Evolutionary conservation across 805 yeast genomes (phyloP), one percentile per base, ranked within the genome.

Genomic region (Pichia ethanolica): DNA sequence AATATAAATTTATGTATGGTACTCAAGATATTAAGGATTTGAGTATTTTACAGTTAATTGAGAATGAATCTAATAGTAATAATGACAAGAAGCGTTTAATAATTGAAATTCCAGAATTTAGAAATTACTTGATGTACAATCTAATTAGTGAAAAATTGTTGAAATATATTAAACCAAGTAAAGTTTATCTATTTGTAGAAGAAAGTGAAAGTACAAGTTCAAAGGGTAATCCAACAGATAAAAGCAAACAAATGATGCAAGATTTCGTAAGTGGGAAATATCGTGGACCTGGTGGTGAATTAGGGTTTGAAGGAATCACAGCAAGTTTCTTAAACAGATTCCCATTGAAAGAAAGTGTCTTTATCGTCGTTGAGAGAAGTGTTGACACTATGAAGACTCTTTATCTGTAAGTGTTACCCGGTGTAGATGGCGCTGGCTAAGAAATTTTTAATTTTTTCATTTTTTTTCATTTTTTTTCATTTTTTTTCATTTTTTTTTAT

Each of bases 1-100:
- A 47, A 8, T 37, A 38, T 11, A 27, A 35, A 20, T 20, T n/a
- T 12, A 34, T 47, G n/a, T 47, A 47, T 28, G 50, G 50, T 7
- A 26, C 12, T 7, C 42, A 39, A 14, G 50, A 47, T 30, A 14
- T 47, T n/a, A 28, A 34, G 26, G 39, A 43, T 10, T 8, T 47
- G 10, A 38, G 30, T 3, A 38, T 47, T 4, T 47, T 42, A 26
- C 13, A 42, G 14, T 11, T 47, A 9, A 14, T 20, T 20, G 20
- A 20, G 20, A 20, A 20, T 20, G 3, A 20, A 20, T 20, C 20
- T 2, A 20, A 20, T 20, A 20, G 20, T 20, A 20, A 20, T 20
- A 20, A 26, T 10, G 26, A 14, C 5, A 5, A n/a, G 11, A 30
- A 41, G 11, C 38, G 26, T 7, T 7, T 47, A 9, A 10, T 42